A percentile compares a stretch with the other conserved stretches of the same genome.
Evolutionary conservation across 306 rosid genomes (phyloP).

Genomic region (Cicer yamashitae): DNA sequence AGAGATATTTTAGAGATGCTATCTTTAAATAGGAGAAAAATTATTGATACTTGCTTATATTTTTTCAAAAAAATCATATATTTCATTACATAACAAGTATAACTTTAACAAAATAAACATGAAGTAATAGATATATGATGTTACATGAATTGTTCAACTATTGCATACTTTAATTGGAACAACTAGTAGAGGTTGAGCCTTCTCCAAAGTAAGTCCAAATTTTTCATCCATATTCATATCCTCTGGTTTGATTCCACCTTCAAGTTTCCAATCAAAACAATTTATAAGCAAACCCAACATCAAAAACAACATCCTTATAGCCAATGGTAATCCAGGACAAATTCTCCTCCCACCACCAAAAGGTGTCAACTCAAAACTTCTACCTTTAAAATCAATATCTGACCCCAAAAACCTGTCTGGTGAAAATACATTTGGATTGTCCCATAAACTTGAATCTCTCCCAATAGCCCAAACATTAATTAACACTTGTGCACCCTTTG

Average conservation of each 20-base stretch:
- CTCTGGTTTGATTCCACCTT: slow-evolving; percentile 19
- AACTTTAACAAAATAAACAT: neutral
- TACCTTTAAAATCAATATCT: slow-evolving; percentile 40
- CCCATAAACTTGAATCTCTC: slow-evolving; percentile 41
- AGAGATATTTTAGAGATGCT: too few species aligned
- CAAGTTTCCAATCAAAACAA: slow-evolving; percentile 45
- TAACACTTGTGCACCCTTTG: slow-evolving; percentile 42
- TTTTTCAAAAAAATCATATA: too few species aligned
- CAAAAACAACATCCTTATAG: slow-evolving; percentile 40
- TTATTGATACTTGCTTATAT: too few species aligned
- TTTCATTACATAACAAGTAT: too few species aligned
- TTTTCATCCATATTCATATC: slow-evolving; percentile 46
- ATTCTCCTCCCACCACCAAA: slow-evolving; percentile 44
- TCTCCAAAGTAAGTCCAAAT: slow-evolving; percentile 45
- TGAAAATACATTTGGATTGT: slow-evolving; percentile 12
- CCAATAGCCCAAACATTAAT: slow-evolving; percentile 50
- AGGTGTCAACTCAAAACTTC: slow-evolving; percentile 39
- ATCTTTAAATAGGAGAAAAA: too few species aligned
- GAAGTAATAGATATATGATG: neutral
- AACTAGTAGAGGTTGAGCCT: slow-evolving; percentile 35
- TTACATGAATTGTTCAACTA: neutral
- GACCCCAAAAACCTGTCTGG: slow-evolving; percentile 41
- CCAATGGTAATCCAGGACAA: slow-evolving; percentile 45
- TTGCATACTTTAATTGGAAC: slow-evolving; percentile 16
- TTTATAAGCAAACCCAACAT: slow-evolving; percentile 43